Evolutionary conservation across 23 red algal genomes (phyloP), one percentile per base, ranked within the genome.

Genomic region (Gracilaria caudata): DNA sequence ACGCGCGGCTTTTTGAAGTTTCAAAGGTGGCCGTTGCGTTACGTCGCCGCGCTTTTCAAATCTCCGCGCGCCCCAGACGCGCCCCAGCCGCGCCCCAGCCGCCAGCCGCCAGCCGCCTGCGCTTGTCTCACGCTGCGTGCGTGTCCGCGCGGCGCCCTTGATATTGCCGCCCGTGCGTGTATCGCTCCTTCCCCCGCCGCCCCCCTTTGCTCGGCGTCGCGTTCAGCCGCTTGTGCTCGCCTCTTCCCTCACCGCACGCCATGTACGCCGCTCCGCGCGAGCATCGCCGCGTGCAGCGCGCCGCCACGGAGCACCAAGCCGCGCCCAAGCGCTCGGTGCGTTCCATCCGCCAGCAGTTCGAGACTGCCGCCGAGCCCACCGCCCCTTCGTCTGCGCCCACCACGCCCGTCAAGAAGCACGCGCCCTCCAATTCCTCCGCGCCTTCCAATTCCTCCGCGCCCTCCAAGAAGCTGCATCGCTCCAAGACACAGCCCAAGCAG

Each of bases 321-420:
- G 24, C 79, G 51, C 63, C 82, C 29, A 39, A 40, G 25, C 82
- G 82, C 63, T 79, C 73, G 21, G 86, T 89, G 54, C 71, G 74
- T 33, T 89, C 86, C 49, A 89, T 89, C 35, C 86, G 86, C 17
- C 28, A 78, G 51, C 70, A 68, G 33, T 89, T 89, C 36, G 86
- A 89, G 51, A 26, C 38, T 5, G 46, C 86, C 64, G 19, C 36
- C 51, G 29, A 36, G 28, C 29, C 63, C 19, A 9, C 82, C n/a
- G 26, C 86, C 12, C 25, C 86, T 25, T 61, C 86, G 24, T 89
- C 86, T 36, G 82, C 68, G 20, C 85, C 85, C 35, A 19, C 61
- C 43, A 89, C 85, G 24, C 85, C 85, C 12, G 51, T 47, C 36
- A 89, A 75, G 38, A 66, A n/a, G 23, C 61, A 32, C 82, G 29